Evolutionary conservation across 2,329 filamentous ascomycete genomes (phyloP), one percentile per base, ranked within the genome.

Genomic region (Colletotrichum eremochloae): DNA sequence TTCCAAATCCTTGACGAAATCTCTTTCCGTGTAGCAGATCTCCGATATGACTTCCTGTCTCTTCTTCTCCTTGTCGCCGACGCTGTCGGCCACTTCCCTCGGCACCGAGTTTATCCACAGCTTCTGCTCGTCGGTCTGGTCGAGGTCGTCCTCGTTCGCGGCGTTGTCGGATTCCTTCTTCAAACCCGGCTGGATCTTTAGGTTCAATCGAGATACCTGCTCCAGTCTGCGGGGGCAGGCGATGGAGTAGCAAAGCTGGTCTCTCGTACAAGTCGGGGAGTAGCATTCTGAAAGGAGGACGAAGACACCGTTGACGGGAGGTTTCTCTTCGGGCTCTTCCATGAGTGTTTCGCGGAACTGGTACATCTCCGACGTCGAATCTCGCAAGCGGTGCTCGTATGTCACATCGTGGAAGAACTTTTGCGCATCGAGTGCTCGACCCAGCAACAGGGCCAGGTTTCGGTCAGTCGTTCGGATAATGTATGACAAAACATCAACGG

Each of bases 391-490:
- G 82, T 99, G 96, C 77, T 98, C 96, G 82, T 99, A 99, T 0
- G 96, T 98, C 63, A 98, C 96, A 86, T 99, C 96, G 84, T 99
- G 96, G 81, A 99, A 99, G 84, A 97, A 98, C 81, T 98, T 98
- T 80, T 99, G 96, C 33, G 96, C 96, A 83, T 99, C 96, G 73
- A 99, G 85, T 53, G 96, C 95, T 79, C 96, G 90, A 74, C 96
- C 96, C 20, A 99, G 86, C 12, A 99, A 89, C 61, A 99, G 86
- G 14, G 96, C 96, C 73, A 99, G 86, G 80, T 99, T 99, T 71
- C 96, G 91, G 82, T 99, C 96, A 0, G 94, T 97, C 1, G 96
- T 99, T 79, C 97, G 93, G 82, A 99, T 98, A 76, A 99, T 98
- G 79, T 97, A 97, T 1, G 94, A 94, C 75, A 99, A 93, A 71